A percentile compares a stretch with the other conserved stretches of the same genome.
Evolutionary conservation across 2,329 filamentous ascomycete genomes (phyloP).

Genomic region (Aspergillus puulaauensis): DNA sequence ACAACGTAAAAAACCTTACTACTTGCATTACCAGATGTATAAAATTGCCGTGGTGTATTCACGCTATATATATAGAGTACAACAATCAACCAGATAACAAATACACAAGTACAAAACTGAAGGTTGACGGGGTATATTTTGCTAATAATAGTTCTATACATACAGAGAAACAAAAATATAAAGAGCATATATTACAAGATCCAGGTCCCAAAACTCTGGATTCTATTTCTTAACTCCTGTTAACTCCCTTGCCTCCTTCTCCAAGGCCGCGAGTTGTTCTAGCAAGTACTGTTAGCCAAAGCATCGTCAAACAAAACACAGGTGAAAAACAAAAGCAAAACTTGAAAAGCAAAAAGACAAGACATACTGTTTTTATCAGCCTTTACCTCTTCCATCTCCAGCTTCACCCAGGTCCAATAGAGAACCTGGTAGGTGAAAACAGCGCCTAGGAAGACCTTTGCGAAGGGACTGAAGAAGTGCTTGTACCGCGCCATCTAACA

Average conservation of each 20-base stretch:
- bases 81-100: background rate
- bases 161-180: background rate
- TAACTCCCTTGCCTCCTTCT: slow-evolving; percentile 37
- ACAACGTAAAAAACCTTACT: background rate
- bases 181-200: background rate
- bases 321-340: background rate
- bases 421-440: slow-evolving; percentile 50
- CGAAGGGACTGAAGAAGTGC: slow-evolving; percentile 43
- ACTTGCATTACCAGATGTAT: background rate
- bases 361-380: slow-evolving; percentile 41
- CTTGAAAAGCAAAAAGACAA: background rate
- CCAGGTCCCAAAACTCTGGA: background rate
- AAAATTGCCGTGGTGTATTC: background rate
- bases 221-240: slow-evolving; percentile 28
- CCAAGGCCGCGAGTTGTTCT: slow-evolving; percentile 37
- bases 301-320: background rate
- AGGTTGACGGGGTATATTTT: background rate
- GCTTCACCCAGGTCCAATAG: slow-evolving; percentile 49
- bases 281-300: background rate
- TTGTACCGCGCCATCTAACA: slow-evolving; percentile 40
- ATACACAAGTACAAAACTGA: background rate
- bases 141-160: background rate
- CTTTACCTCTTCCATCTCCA: slow-evolving; percentile 48
- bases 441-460: slow-evolving; percentile 49
- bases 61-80: background rate